Conservation (phyloP, 805 yeast species). For the Sporopachydermia lactativora region DNA sequence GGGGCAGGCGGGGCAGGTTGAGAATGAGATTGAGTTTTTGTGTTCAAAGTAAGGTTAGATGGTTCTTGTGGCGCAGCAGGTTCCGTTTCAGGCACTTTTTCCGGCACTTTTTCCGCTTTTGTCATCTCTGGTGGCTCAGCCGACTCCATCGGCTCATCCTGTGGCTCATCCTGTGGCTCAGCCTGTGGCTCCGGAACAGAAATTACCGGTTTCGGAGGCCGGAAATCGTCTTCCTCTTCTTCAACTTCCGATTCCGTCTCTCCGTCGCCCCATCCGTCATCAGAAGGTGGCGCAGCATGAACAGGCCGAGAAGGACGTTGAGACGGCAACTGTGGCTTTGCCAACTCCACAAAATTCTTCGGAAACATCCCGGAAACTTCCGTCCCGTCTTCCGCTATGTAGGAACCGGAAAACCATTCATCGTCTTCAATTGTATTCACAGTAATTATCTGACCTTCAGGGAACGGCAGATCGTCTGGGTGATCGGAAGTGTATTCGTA, state of each 20-base stretch:
- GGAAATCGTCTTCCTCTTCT: conserved; percentile 10
- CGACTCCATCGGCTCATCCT: background rate
- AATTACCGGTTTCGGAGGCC: background rate
- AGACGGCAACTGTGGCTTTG: conserved; percentile 5
- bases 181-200: background rate
- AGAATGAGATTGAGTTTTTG: conserved; percentile 3
- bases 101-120: background rate
- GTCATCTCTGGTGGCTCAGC: too few relatives aligned
- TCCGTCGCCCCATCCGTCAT: conserved; percentile 11
- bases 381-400: conserved; percentile 29
- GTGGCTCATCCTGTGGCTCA: background rate
- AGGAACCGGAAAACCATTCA: conserved; percentile 79
- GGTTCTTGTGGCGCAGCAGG: background rate
- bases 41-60: background rate
- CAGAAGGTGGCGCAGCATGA: conserved; percentile 12
- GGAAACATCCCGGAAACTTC: conserved; percentile 71
- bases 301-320: conserved; percentile 2
- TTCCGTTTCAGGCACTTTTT: background rate
- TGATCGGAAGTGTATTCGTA: conserved; percentile 57
- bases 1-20: conserved; percentile 2
- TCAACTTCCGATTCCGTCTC: conserved; percentile 11
- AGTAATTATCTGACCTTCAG: conserved; percentile 50
- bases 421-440: conserved; percentile 78
- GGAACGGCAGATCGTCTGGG: conserved; percentile 72
- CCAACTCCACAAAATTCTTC: conserved; percentile 52